Conservation (phyloP, 2,329 filamentous ascomycete genomes). For the Nemania abortiva region DNA sequence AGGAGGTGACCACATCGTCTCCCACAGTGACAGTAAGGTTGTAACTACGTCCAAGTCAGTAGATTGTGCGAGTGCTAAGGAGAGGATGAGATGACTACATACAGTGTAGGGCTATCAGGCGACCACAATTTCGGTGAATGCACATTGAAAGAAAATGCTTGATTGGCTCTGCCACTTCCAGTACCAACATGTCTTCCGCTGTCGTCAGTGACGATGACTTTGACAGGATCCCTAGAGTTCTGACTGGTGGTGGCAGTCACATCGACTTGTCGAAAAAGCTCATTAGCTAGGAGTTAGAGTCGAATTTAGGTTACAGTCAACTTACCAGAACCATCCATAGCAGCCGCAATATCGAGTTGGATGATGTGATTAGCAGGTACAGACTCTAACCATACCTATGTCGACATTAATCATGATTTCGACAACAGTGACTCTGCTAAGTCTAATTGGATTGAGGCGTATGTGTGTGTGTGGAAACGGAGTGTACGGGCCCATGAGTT, state of each 20-base stretch:
- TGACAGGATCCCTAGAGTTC: slow-evolving; percentile 43
- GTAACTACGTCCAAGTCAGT: slow-evolving; percentile 52
- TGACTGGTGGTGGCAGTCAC: slow-evolving; percentile 63
- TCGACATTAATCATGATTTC: slow-evolving; percentile 24
- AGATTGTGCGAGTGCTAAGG: background rate
- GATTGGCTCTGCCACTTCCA: slow-evolving; percentile 59
- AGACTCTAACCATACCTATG: slow-evolving; percentile 76
- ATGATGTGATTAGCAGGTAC: slow-evolving; percentile 69
- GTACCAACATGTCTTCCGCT: slow-evolving; percentile 58
- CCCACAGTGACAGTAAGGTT: slow-evolving; percentile 68
- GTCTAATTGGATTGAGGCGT: background rate
- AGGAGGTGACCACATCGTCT: slow-evolving; percentile 69
- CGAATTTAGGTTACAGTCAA: slow-evolving; percentile 22
- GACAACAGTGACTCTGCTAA: background rate
- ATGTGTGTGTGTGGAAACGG: too few relatives aligned
- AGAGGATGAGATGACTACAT: slow-evolving; percentile 49
- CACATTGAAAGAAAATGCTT: slow-evolving; percentile 67
- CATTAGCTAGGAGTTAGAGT: slow-evolving; percentile 3
- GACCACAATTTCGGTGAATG: slow-evolving; percentile 72
- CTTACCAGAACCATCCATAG: slow-evolving; percentile 65
- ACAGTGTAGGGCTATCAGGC: slow-evolving; percentile 71
- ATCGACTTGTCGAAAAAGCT: slow-evolving; percentile 57
- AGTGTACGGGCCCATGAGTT: too few relatives aligned
- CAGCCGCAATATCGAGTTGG: slow-evolving; percentile 69
- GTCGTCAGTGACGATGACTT: slow-evolving; percentile 53